Percentiles rank a stretch among this genome's conserved stretches.
Evolutionary conservation across 441 rosid species (phyloP).

Genomic region (Cnidoscolus chayamansa): DNA sequence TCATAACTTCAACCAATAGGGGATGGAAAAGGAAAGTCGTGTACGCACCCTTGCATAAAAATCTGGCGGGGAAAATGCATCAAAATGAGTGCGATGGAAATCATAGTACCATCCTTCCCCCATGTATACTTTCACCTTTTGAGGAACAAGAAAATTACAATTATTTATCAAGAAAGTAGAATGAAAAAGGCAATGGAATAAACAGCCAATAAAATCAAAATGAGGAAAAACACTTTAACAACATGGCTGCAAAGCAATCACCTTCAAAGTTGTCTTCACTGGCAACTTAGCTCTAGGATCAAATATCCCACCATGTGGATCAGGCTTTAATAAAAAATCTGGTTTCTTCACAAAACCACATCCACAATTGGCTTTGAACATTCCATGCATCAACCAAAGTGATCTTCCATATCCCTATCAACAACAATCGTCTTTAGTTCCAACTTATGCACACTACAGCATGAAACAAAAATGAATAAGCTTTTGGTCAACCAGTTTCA

Average conservation of each 20-base stretch:
- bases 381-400: conserved; percentile 86
- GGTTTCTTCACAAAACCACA: conserved; percentile 87
- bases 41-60: conserved; percentile 64
- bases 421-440: conserved; percentile 1
- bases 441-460: too few species aligned
- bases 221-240: background rate
- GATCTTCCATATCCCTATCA: conserved; percentile 71
- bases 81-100: conserved; percentile 75
- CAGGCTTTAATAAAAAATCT: conserved; percentile 47
- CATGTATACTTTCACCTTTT: conserved; percentile 72
- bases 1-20: background rate
- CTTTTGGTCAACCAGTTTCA: too few species aligned
- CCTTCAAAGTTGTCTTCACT: conserved; percentile 62
- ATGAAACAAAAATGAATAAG: too few species aligned
- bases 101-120: conserved; percentile 89
- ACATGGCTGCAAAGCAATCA: conserved; percentile 24
- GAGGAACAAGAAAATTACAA: conserved; percentile 6
- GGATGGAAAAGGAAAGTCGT: background rate
- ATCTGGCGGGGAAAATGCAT: conserved; percentile 80
- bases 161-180: background rate
- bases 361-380: conserved; percentile 82
- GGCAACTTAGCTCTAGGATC: conserved; percentile 51
- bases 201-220: background rate
- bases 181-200: background rate
- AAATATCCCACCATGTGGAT: conserved; percentile 48